phyloP scores from a whole-genome alignment of 306 rosid genomes.

The Gastrolobium bilobum region DNA sequence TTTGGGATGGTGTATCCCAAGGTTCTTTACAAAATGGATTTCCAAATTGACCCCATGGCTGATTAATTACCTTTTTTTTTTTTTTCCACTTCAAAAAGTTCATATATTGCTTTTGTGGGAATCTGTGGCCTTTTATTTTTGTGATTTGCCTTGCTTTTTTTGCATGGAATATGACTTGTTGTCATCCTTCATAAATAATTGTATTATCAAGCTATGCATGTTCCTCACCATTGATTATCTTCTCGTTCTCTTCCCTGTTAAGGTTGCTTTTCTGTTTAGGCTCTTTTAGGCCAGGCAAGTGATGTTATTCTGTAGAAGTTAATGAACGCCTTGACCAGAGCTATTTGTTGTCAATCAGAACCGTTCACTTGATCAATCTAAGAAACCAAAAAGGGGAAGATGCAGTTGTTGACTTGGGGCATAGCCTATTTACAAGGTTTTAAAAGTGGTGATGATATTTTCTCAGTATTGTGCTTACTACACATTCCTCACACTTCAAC shows the following conservation, averaged over 20 bases:
- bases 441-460: not conserved
- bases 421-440: not conserved
- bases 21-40: too few species aligned
- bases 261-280: constrained; percentile 12
- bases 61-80: constrained; percentile 5
- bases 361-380: constrained; percentile 9
- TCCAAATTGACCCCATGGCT: constrained; percentile 34
- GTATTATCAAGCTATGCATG: constrained; percentile 19
- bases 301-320: constrained; percentile 39
- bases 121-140: constrained; percentile 29
- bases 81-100: constrained; percentile 18
- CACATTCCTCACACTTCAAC: not conserved
- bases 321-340: constrained; percentile 15
- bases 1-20: too few species aligned
- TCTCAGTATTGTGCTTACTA: not conserved
- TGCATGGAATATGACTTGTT: constrained; percentile 19
- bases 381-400: not conserved
- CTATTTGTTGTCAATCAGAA: constrained; percentile 21
- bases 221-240: constrained; percentile 34
- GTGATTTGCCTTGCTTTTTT: constrained; percentile 32
- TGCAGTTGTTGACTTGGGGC: not conserved
- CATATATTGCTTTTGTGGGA: constrained; percentile 29
- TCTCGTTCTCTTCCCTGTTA: constrained; percentile 8
- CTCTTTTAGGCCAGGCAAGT: constrained; percentile 20
- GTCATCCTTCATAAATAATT: constrained; percentile 9